Percentiles rank a stretch among this genome's conserved stretches.
These are phyloP conservation scores for Akanthomyces muscarius DNA, from an alignment of 2,329 filamentous ascomycete species.

Conservation along the genomic window DNA sequence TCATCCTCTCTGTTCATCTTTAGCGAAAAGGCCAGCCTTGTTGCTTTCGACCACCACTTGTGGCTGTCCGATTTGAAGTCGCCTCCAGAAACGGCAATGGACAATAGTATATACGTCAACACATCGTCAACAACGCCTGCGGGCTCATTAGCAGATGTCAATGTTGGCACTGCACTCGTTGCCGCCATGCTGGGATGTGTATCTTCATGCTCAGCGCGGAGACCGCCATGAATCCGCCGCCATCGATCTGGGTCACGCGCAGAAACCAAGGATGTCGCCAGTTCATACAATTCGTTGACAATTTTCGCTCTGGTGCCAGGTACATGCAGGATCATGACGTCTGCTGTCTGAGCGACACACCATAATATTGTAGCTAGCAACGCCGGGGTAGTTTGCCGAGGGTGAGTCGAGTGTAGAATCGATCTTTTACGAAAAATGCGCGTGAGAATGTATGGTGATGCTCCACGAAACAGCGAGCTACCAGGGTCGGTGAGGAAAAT, in stretches of 20 bases:
- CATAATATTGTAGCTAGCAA: conserved; percentile 46
- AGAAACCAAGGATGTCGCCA: conserved; percentile 32
- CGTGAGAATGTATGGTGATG: conserved; percentile 46
- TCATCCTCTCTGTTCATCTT: conserved; percentile 38
- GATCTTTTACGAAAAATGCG: conserved; percentile 43
- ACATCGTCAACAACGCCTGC: conserved; percentile 38
- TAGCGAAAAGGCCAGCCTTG: conserved; percentile 35
- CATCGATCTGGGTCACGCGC: conserved; percentile 36
- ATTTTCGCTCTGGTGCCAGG: conserved; percentile 38
- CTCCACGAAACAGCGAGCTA: conserved; percentile 39
- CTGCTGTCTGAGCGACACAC: conserved; percentile 44
- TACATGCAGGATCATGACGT: conserved; percentile 39
- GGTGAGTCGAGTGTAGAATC: conserved; percentile 36
- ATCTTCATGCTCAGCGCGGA: conserved; percentile 31
- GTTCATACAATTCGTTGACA: conserved; percentile 35
- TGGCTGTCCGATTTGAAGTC: conserved; percentile 47
- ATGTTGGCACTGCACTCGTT: conserved; percentile 25
- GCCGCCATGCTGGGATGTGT: conserved; percentile 25
- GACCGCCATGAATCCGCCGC: conserved; percentile 33
- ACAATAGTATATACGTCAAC: conserved; percentile 41
- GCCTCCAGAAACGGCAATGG: conserved; percentile 43
- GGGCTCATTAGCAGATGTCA: conserved; percentile 33
- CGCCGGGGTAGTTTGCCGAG: conserved; percentile 40
- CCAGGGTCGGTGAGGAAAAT: conserved; percentile 44
- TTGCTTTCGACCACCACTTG: conserved; percentile 45